Evolutionary conservation across 306 rosid genomes (phyloP), one percentile per base, ranked within the genome.

Genomic region (Hylodesmum podocarpum): DNA sequence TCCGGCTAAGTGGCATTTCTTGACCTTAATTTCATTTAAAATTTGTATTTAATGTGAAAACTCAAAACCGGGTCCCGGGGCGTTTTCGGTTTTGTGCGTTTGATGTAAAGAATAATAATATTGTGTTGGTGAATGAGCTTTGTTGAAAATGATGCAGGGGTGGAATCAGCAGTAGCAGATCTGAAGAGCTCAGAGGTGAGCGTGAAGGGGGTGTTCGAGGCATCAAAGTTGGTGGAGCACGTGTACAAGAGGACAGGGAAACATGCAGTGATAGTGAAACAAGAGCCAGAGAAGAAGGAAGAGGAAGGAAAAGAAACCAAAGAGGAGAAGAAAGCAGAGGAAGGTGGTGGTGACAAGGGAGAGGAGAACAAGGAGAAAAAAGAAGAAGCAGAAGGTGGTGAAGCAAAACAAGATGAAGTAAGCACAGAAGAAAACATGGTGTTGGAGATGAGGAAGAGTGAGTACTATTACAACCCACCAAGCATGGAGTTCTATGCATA

Each of bases 91-190:
- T n/a, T n/a, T n/a, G n/a, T n/a, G n/a, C n/a, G n/a, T n/a, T n/a
- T n/a, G n/a, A n/a, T n/a, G n/a, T n/a, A n/a, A n/a, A n/a, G n/a
- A n/a, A n/a, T n/a, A n/a, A n/a, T n/a, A n/a, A n/a, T n/a, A n/a
- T n/a, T n/a, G n/a, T n/a, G n/a, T n/a, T n/a, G n/a, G n/a, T n/a
- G n/a, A n/a, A n/a, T n/a, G n/a, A n/a, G n/a, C n/a, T n/a, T n/a
- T n/a, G n/a, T n/a, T 33, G 69, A 31, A 19, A 66, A 51, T 13
- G 3, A 22, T 19, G 54, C 72, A 94, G 98, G 97, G 22, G 98
- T 94, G 77, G 95, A 94, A 69, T 84, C 88, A 16, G 97, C 90
- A 0, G 95, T 84, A 28, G 83, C 98, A 9, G 98, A 94, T 91
- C 93, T 92, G 68, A 94, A 87, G 84, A 77, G 79, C 55, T 94